Evolutionary conservation across 140 eudicot species (phyloP).

Genomic region (Oenanthe javanica): DNA sequence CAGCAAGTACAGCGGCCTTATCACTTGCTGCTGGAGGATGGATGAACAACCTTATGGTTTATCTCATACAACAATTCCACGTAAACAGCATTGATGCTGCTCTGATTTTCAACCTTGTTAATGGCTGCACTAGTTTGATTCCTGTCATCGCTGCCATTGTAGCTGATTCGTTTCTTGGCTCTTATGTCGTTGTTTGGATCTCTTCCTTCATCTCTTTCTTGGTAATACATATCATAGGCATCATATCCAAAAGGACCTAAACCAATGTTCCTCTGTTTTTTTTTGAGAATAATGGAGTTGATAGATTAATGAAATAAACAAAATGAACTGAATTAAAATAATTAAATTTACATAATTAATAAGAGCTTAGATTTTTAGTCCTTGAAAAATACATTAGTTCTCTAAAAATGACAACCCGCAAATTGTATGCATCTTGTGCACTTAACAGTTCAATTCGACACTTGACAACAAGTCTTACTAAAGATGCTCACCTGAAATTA

Average conservation of each 20-base stretch:
- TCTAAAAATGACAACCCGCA: not conserved
- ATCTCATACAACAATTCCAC: conserved; percentile 33
- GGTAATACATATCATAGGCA: conserved; percentile 19
- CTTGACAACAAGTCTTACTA: not conserved
- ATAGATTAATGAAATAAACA: not conserved
- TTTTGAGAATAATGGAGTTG: not conserved
- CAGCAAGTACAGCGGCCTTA: conserved; percentile 36
- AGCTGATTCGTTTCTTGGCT: conserved; percentile 39
- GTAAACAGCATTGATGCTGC: conserved; percentile 41
- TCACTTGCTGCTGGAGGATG: conserved; percentile 37
- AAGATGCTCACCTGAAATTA: no score
- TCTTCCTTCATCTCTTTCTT: conserved; percentile 37
- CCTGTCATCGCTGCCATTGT: conserved; percentile 42
- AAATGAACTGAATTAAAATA: not conserved
- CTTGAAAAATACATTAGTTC: not conserved
- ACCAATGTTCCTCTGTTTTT: not conserved
- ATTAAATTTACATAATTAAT: not conserved
- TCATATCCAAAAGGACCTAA: not conserved
- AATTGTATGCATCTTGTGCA: not conserved
- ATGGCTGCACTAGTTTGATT: conserved; percentile 33
- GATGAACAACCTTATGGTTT: conserved; percentile 33
- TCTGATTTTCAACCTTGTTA: conserved; percentile 30
- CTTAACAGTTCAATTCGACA: not conserved
- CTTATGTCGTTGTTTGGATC: conserved; percentile 27
- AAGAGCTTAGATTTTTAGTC: not conserved